Percentiles rank a stretch among this genome's conserved stretches.
These are phyloP conservation scores for Parastagonospora nodorum DNA, from an alignment of 2,329 filamentous ascomycete species.

Conservation along the genomic window DNA sequence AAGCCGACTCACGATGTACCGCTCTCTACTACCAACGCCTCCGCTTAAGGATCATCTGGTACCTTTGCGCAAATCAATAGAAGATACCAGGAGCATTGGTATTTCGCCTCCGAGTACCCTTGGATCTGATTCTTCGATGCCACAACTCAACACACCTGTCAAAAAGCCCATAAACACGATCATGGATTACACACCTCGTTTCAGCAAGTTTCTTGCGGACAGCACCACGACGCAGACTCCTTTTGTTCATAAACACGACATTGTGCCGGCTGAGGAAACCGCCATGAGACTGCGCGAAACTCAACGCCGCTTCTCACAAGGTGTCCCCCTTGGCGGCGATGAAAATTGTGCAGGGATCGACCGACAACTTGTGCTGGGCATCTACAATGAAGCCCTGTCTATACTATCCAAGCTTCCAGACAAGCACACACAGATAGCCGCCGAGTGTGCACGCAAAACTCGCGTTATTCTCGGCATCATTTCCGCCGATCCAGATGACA, in stretches of 20 bases:
- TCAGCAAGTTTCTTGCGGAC: too few relatives aligned
- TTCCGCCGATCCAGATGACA: constrained; percentile 5
- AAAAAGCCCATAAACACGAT: too few relatives aligned
- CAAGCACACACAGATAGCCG: constrained; percentile 1
- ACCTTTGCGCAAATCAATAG: too few relatives aligned
- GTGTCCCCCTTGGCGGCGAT: background rate
- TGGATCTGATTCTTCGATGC: too few relatives aligned
- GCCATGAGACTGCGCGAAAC: background rate
- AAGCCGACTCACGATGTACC: too few relatives aligned
- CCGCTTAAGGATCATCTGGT: too few relatives aligned
- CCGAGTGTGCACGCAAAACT: constrained; percentile 12
- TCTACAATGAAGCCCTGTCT: constrained; percentile 12
- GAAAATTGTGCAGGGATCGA: constrained; percentile 4
- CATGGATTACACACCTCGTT: too few relatives aligned
- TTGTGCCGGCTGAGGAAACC: background rate
- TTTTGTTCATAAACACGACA: background rate
- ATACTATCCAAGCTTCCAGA: background rate
- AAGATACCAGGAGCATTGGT: too few relatives aligned
- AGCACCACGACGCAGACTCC: background rate
- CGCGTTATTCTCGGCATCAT: constrained; percentile 10
- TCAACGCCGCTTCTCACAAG: constrained; percentile 3
- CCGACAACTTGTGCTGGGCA: constrained; percentile 7
- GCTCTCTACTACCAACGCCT: too few relatives aligned
- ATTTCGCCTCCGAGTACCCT: too few relatives aligned
- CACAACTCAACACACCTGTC: too few relatives aligned